These are phyloP conservation scores for Nevesoporus exiguus DNA, from an alignment of 768 basidiomycete genomes.

Conservation along the genomic window DNA sequence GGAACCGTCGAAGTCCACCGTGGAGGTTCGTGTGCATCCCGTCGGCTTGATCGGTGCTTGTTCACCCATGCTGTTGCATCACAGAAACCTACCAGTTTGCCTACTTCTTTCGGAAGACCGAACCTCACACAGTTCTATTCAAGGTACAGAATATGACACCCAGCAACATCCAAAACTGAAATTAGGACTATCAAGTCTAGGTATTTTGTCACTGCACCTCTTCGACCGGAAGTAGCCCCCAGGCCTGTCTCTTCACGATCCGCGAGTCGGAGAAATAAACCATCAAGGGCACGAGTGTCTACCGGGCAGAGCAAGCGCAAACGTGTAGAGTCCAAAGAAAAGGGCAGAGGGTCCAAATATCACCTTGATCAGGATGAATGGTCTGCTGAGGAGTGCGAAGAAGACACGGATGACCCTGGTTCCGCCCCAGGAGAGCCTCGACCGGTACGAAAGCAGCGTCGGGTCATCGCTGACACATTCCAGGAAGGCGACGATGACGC, in stretches of 20 bases:
- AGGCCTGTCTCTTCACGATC: constrained; percentile 7
- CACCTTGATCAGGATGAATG: constrained; percentile 27
- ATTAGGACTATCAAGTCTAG: constrained; percentile 34
- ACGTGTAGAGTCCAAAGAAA: constrained; percentile 41
- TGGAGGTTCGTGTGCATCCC: constrained; percentile 52
- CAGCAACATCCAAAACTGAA: background rate
- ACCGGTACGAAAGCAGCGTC: constrained; percentile 34
- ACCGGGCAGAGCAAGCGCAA: constrained; percentile 22
- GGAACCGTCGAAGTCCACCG: constrained; percentile 79
- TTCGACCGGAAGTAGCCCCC: constrained; percentile 19
- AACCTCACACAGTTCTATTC: constrained; percentile 75
- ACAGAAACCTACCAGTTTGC: constrained; percentile 87
- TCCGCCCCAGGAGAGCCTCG: constrained; percentile 16
- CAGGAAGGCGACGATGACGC: constrained; percentile 21
- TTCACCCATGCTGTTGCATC: constrained; percentile 2
- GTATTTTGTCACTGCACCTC: constrained; percentile 36
- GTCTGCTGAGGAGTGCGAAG: constrained; percentile 18
- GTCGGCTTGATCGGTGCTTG: background rate
- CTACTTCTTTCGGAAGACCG: constrained; percentile 82
- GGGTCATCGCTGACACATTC: constrained; percentile 23
- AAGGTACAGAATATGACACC: constrained; percentile 58
- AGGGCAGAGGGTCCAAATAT: constrained; percentile 26
- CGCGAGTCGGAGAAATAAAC: constrained; percentile 15
- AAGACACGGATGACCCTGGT: constrained; percentile 13
- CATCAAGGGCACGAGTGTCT: constrained; percentile 13